Base-by-base conservation (phyloP, 2,329 filamentous ascomycete species). In the Diaporthe batatas region DNA sequence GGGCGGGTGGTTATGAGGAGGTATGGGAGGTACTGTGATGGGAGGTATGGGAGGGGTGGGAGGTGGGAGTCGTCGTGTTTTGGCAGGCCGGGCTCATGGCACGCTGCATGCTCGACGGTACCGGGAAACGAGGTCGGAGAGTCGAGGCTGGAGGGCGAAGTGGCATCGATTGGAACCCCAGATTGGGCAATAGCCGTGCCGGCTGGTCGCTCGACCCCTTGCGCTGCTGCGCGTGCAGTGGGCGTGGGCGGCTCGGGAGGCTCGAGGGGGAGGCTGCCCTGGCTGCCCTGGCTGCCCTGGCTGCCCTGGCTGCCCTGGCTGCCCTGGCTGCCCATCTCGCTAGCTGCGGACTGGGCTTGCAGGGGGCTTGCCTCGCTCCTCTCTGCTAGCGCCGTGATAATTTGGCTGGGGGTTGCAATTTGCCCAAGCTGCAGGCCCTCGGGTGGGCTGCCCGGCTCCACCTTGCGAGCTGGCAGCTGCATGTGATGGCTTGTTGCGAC, bases 391-490 rank as follows among this genome's bases (percentile, higher is more conserved):
- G 18, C 58, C 18, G 68, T 62, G 44, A 70, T 70, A 70, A 62
- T 62, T 70, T 70, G 47, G 68, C 29, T 54, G 68, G 39, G 68
- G 44, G 55, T 70, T 62, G 68, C 55, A 70, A 70, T 70, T 70
- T 70, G 68, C 58, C 68, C 68, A 62, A 62, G 68, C 68, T 42
- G 68, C 44, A 70, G 55, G 49, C 16, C 68, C 68, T 70, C 32
- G 23, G 21, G 47, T 58, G 68, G 68, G 42, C 23, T 59, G 44
- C 29, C n/a, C 44, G 68, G 68, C 49, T 62, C 68, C 68, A 70
- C 68, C 62, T 67, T 67, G 62, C 62, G 47, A 67, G 44, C 47
- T 53, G 32, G 68, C 68, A 70, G 55, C 68, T 62, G 62, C 55
- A 54, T 62, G 47, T 70, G 62, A 67, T 53, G 62, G 62, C 62